Evolutionary conservation across 352 stramenopile species (phyloP).

Genomic region (Phytophthora sojae): DNA sequence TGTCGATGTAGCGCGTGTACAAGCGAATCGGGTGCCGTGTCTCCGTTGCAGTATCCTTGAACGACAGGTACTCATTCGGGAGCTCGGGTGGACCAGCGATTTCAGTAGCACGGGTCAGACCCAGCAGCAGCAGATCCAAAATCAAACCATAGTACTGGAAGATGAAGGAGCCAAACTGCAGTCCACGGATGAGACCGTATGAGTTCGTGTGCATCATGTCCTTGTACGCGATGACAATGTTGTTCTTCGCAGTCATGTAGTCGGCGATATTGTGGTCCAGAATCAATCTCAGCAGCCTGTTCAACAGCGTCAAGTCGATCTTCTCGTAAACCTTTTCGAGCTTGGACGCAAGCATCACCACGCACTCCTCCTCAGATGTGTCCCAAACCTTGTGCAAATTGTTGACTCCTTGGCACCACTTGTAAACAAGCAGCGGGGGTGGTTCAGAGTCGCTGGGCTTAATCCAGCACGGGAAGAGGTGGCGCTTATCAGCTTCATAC

Average conservation of each 20-base stretch:
- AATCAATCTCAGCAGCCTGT: slow-evolving; percentile 98
- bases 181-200: slow-evolving; percentile 98
- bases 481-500: slow-evolving; percentile 99
- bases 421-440: slow-evolving; percentile 98
- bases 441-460: slow-evolving; percentile 99
- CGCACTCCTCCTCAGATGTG: slow-evolving; percentile 97
- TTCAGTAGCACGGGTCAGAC: slow-evolving; percentile 98
- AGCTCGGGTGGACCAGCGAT: slow-evolving; percentile 97
- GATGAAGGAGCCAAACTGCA: slow-evolving; percentile 98
- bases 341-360: slow-evolving; percentile 99
- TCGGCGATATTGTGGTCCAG: slow-evolving; percentile 99
- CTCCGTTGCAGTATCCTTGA: slow-evolving; percentile 98
- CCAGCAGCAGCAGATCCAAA: slow-evolving; percentile 98
- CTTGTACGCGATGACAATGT: slow-evolving; percentile 98
- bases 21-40: slow-evolving; percentile 98
- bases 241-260: slow-evolving; percentile 99
- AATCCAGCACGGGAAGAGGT: slow-evolving; percentile 99
- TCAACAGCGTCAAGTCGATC: slow-evolving; percentile 99
- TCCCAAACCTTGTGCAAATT: slow-evolving; percentile 99
- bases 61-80: slow-evolving; percentile 99
- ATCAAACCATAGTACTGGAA: slow-evolving; percentile 99
- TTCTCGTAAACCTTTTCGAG: slow-evolving; percentile 99
- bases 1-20: slow-evolving; percentile 99
- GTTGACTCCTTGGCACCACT: slow-evolving; percentile 99
- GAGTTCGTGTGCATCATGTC: slow-evolving; percentile 99